Base-by-base conservation (phyloP, 441 rosid species). In the Pelargonium fulgidum region DNA sequence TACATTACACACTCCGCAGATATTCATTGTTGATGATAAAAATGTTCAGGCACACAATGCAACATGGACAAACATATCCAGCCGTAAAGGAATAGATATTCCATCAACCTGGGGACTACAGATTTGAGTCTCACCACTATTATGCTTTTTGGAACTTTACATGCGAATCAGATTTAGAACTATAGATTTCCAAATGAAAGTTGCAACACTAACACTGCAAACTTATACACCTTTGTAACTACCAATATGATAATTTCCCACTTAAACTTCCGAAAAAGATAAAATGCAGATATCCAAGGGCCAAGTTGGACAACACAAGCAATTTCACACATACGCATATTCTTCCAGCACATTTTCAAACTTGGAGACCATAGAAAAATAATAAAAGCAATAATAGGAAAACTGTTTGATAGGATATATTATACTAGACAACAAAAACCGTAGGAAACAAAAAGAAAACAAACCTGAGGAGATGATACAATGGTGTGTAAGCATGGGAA, bases 401-500 rank as follows among this genome's bases (percentile, higher is more conserved):
- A 47, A 47, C 11, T 47, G 11, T 1, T 13, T 47, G 54, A 0
- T 47, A 47, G 19, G 24, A 26, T 26, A 26, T 26, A 26, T 26
- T 26, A 26, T 26, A 26, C 33, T 26, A 1, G 33, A 26, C 33
- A 1, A 26, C 33, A 26, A 26, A 26, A 26, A 26, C 33, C 3
- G 33, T 26, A 26, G 33, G 33, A 26, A 12, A 52, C 24, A 66
- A 16, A 62, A 72, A 33, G n/a, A 47, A 73, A 61, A 76, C 86
- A 72, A 74, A 89, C 99, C 92, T 89, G 87, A 73, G 87, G 81
- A 69, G 93, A 87, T 45, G 97, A 85, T 73, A 91, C 92, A 71
- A 93, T 85, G 54, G 79, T 81, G 74, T 83, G 92, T 82, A 91
- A 85, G 79, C 87, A 81, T 73, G 99, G 97, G 81, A 93, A 89